Evolutionary conservation across 306 rosid species (phyloP), one percentile per base, ranked within the genome.

Genomic region (Vigna angularis): DNA sequence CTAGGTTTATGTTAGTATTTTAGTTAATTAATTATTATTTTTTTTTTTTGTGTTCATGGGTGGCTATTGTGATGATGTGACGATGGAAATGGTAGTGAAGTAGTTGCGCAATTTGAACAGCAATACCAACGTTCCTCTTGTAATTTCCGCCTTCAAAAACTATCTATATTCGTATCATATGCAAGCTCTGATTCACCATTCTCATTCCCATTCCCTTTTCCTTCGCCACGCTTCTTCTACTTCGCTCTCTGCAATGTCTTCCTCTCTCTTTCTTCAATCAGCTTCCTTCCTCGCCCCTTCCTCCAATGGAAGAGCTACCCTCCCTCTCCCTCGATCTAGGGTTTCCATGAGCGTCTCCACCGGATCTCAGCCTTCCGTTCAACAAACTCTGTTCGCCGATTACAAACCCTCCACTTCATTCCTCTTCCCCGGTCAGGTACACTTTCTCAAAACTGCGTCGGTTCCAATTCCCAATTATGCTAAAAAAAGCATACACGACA

Each of bases 381-480:
- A 66, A 40, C 91, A 93, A 36, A 77, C 86, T 51, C 81, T 87
- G 74, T 88, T 96, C 83, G 74, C 86, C 16, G 98, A 93, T 81
- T 96, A 88, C 83, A 91, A 83, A 72, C 89, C 95, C 80, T 82
- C 78, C 83, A 82, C 28, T 49, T 93, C 98, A 9, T 96, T 96
- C 79, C 87, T 96, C 72, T 96, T 96, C 84, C 99, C 99, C 32
- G 98, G 99, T 7, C 99, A 93, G 91, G 99, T 93, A 58, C 45
- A 2, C 66, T 32, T 6, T 24, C 9, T 17, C 16, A 0, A 3
- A 40, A 66, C 42, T 24, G 9, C 17, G 34, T 13, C 30, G 6
- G 16, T 55, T 0, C 3, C 3, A 17, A 18, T 76, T 72, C 24
- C 50, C 5, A 45, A 45, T 45, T 42, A 42, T 42, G 9, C 47